Conservation (phyloP, 768 basidiomycete species). For the Trametes cubensis region DNA sequence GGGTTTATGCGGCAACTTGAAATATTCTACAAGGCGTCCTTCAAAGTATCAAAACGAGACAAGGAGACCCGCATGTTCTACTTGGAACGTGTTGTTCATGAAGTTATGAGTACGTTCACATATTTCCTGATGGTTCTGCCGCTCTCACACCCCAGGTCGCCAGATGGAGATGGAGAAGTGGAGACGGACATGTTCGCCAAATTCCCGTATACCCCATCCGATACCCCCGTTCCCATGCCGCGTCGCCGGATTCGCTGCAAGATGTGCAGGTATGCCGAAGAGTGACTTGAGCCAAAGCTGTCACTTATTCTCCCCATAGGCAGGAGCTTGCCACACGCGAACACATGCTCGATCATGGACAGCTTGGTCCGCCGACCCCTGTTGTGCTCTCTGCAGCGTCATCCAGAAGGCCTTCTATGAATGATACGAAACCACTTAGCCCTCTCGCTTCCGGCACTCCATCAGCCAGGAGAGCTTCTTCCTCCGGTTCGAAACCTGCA, state of each 20-base stretch:
- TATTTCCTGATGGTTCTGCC: neutral
- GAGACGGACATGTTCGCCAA: constrained; percentile 77
- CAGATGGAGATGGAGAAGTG: constrained; percentile 78
- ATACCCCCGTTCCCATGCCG: constrained; percentile 60
- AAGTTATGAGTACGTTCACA: constrained; percentile 71
- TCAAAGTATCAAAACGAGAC: constrained; percentile 65
- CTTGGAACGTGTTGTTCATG: constrained; percentile 70
- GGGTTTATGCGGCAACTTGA: constrained; percentile 82
- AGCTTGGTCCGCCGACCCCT: constrained; percentile 70
- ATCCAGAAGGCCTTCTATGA: constrained; percentile 44
- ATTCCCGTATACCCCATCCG: constrained; percentile 65
- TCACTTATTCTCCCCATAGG: constrained; percentile 38
- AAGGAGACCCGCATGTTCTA: constrained; percentile 82
- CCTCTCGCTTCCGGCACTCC: constrained; percentile 15
- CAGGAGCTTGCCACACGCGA: constrained; percentile 88
- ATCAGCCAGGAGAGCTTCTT: constrained; percentile 13
- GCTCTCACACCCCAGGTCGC: constrained; percentile 8
- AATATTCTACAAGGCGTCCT: constrained; percentile 74
- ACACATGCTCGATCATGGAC: constrained; percentile 91
- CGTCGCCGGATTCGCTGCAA: constrained; percentile 83
- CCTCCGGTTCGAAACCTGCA: constrained; percentile 1
- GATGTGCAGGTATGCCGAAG: constrained; percentile 71
- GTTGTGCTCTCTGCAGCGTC: constrained; percentile 46
- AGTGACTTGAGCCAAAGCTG: neutral
- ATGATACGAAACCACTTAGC: constrained; percentile 24